Evolutionary conservation across 169 alveolate genomes (phyloP), one percentile per base, ranked within the genome.

Genomic region (Ichthyophthirius multifiliis): DNA sequence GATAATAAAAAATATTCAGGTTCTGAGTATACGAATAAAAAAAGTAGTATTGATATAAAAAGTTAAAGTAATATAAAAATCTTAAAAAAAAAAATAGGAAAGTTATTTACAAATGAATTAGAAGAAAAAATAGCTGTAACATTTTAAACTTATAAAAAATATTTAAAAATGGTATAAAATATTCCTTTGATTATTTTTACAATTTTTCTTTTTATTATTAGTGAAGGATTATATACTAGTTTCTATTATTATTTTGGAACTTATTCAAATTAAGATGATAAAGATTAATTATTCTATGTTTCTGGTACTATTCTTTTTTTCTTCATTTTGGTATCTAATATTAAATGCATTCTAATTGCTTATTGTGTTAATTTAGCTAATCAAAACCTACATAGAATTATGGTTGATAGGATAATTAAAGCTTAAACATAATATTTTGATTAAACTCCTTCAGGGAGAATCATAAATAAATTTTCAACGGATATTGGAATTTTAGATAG

Each of bases 361-460:
- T 5, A 55, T 5, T 43, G 65, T 48, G 83, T 65, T 2, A 65
- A 48, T 62, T 55, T 41, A 34, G 34, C 83, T 7, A 76, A 76
- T 76, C n/a, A 62, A 48, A 76, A 62, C 20, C 39, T 76, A 6
- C 83, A 76, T 32, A 37, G 37, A 27, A 37, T 55, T 20, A 62
- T 76, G 76, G 34, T 76, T 43, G 18, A 20, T 1, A 15, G 39
- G 20, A 5, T 76, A 30, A 20, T 65, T 10, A 6, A 45, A 18
- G 76, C 83, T 35, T 76, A 64, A 5, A 9, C 41, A 5, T 16
- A 30, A 9, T 76, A 76, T 15, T 76, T 76, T 16, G 76, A 76
- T 31, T 48, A 65, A 23, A 76, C 65, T 62, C 83, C 83, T 12
- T 76, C 83, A 37, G 83, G 83, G 9, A 62, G 83, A 48, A 34